Conservation (phyloP, 129 eudicot species). For the Centrapalus pauciflorus region DNA sequence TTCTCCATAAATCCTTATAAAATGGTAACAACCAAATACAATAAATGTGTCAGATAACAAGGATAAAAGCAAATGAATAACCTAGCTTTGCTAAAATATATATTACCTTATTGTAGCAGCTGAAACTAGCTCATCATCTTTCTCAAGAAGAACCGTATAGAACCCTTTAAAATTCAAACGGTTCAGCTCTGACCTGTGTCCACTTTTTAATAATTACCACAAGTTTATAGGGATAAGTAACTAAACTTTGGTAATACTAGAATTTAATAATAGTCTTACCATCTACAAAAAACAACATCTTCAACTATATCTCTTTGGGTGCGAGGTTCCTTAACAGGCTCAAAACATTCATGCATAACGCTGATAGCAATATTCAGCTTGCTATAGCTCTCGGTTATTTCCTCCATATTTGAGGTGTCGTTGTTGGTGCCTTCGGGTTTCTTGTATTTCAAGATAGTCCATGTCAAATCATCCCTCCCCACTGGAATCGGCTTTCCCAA, state of each 20-base stretch:
- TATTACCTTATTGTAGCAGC: slow-evolving; percentile 75
- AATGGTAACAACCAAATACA: not conserved
- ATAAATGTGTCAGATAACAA: slow-evolving; percentile 1
- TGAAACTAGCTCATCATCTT: slow-evolving; percentile 78
- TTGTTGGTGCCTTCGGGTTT: slow-evolving; percentile 18
- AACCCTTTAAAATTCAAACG: slow-evolving; percentile 88
- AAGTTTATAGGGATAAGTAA: not conserved
- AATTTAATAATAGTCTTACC: slow-evolving; percentile 34
- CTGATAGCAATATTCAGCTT: slow-evolving; percentile 77
- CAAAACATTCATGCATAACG: slow-evolving; percentile 95
- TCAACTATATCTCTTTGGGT: slow-evolving; percentile 77
- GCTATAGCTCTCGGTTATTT: slow-evolving; percentile 47
- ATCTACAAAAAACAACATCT: slow-evolving; percentile 74
- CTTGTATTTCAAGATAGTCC: slow-evolving; percentile 65
- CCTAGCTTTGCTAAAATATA: not conserved
- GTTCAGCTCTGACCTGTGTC: slow-evolving; percentile 73
- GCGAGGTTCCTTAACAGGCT: slow-evolving; percentile 75
- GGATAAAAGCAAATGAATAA: slow-evolving; percentile 1
- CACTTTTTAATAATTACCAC: slow-evolving; percentile 1
- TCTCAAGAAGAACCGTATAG: slow-evolving; percentile 78
- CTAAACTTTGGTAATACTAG: not conserved
- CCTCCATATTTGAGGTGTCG: slow-evolving; percentile 24
- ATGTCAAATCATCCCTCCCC: slow-evolving; percentile 60
- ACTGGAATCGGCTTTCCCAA: slow-evolving; percentile 60
- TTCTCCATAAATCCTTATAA: slow-evolving; percentile 72